phyloP scores from a whole-genome alignment of 768 basidiomycete genomes.

The Tricholoma saponaceum region DNA sequence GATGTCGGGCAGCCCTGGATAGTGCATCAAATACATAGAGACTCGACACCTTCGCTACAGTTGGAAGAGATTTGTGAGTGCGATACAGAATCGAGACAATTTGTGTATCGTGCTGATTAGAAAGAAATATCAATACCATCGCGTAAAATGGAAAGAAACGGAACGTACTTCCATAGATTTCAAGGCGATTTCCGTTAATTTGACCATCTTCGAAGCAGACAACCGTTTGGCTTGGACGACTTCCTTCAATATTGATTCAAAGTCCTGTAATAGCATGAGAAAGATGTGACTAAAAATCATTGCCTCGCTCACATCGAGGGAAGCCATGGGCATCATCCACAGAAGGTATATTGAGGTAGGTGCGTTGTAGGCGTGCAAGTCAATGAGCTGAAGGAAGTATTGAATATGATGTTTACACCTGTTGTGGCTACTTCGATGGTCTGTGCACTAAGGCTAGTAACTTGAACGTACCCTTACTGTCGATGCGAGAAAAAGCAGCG shows the following conservation, averaged over 20 bases:
- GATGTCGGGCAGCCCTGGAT: constrained; percentile 72
- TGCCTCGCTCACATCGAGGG: constrained; percentile 33
- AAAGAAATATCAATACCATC: neutral
- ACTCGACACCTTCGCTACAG: constrained; percentile 73
- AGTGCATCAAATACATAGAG: constrained; percentile 94
- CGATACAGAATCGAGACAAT: constrained; percentile 87
- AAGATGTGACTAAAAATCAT: constrained; percentile 5
- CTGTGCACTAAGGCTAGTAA: constrained; percentile 20
- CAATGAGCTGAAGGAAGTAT: constrained; percentile 13
- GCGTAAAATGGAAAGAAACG: neutral
- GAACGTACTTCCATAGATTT: constrained; percentile 69
- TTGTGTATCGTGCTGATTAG: constrained; percentile 71
- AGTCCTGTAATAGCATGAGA: constrained; percentile 49
- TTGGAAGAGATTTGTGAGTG: constrained; percentile 75
- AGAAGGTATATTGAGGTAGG: constrained; percentile 7
- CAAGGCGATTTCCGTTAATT: constrained; percentile 72
- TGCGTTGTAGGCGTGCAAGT: constrained; percentile 9
- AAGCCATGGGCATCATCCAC: constrained; percentile 30
- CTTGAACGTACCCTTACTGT: constrained; percentile 14
- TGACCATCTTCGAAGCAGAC: constrained; percentile 82
- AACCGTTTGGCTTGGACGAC: constrained; percentile 80
- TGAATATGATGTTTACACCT: constrained; percentile 32
- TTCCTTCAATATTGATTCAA: constrained; percentile 77
- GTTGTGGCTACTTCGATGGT: constrained; percentile 17
- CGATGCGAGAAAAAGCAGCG: constrained; percentile 62